A percentile compares a stretch with the other conserved stretches of the same genome.
These are phyloP conservation scores for Pogostemon cablin DNA, from an alignment of 257 asterid species.

Conservation along the genomic window DNA sequence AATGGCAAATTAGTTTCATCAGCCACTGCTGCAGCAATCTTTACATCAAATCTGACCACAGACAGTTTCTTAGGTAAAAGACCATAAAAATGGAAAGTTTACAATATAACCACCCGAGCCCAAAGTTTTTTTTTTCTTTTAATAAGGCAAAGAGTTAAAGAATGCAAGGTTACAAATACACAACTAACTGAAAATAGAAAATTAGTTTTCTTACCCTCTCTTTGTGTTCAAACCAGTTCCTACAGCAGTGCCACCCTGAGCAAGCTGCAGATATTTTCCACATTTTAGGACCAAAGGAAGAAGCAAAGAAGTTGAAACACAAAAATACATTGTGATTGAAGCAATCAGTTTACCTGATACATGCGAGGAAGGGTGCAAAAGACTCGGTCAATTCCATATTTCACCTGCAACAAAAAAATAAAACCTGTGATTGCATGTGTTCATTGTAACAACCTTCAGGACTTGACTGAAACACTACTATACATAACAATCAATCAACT, in stretches of 20 bases:
- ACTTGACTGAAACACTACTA: constrained; percentile 24
- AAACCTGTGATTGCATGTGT: constrained; percentile 4
- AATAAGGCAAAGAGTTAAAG: constrained; percentile 19
- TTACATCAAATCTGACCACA: constrained; percentile 80
- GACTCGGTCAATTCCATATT: constrained; percentile 88
- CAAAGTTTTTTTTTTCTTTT: neutral
- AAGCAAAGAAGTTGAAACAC: constrained; percentile 29
- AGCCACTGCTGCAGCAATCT: constrained; percentile 96
- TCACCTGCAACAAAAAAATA: constrained; percentile 59
- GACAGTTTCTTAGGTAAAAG: constrained; percentile 4
- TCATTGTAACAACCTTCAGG: constrained; percentile 18
- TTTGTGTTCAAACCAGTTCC: constrained; percentile 98
- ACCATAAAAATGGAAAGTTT: neutral
- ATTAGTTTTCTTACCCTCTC: constrained; percentile 64
- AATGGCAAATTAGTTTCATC: constrained; percentile 95
- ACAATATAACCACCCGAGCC: neutral
- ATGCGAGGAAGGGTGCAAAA: constrained; percentile 84
- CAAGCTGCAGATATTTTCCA: constrained; percentile 70
- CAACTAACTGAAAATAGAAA: constrained; percentile 22
- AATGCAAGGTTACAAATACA: constrained; percentile 20
- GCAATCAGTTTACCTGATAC: constrained; percentile 68
- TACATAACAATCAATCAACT: constrained; percentile 1
- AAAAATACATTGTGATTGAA: constrained; percentile 13
- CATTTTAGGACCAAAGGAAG: constrained; percentile 39
- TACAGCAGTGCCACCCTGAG: constrained; percentile 99